Evolutionary conservation across 1,284 basidiomycete genomes (phyloP), one percentile per base, ranked within the genome.

Genomic region (Cryptococcus deneoformans): DNA sequence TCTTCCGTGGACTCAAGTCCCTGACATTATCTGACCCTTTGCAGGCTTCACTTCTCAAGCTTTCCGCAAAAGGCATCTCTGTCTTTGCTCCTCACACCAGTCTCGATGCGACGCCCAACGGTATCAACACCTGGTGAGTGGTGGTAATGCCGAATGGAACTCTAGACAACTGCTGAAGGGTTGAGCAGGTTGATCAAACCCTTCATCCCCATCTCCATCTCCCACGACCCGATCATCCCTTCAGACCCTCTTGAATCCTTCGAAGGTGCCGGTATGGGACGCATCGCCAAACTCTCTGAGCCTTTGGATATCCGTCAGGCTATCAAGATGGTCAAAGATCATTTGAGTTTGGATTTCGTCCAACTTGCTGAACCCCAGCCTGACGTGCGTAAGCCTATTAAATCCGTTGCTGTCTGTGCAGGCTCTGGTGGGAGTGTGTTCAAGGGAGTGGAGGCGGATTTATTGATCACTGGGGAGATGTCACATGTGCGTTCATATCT

Each of bases 381-480:
- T 14, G 69, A 68, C 20, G 61, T 58, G 1, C 59, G 66, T 20
- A 59, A 53, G 39, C 54, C 63, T 6, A 61, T 68, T 53, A 67
- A 61, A 66, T 68, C 67, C 35, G 83, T 93, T 56, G 90, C 89
- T 48, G 86, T 95, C 57, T 93, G 91, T 73, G 91, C 90, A 37
- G 35, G 34, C 8, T 34, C 34, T 50, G 71, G 71, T 36, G 88
- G 84, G 1, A 86, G 86, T 46, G 80, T 92, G 75, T 82, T 95
- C 43, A 73, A 81, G 44, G 86, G 84, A 50, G 81, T 84, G 54
- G 77, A 84, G 38, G 90, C 90, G 45, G 90, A 94, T 72, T 82
- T 92, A 34, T 89, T 89, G 72, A 82, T 92, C 66, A 95, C 92
- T 1, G 92, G 92, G n/a, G 92, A 94, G 76, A 91, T 94, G 90